A percentile compares a stretch with the other conserved stretches of the same genome.
Conservation (phyloP, 768 basidiomycete genomes). For the Leccinum longicurvipes region DNA sequence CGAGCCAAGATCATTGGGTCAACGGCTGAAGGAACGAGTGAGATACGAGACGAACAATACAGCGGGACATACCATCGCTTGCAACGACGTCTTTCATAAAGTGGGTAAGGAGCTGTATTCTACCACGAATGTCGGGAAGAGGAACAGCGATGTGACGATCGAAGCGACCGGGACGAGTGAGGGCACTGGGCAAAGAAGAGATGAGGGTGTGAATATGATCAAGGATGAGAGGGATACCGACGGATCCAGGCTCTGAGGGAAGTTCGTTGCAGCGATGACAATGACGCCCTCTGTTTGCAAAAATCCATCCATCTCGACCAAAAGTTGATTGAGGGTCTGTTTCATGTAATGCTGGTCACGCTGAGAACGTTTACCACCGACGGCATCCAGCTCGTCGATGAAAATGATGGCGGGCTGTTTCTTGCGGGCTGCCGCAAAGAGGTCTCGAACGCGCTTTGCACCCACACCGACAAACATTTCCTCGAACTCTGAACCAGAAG, state of each 20-base stretch:
- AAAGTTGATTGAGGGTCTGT: conserved; percentile 92
- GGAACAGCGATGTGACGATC: conserved; percentile 92
- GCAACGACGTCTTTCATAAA: conserved; percentile 81
- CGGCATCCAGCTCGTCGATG: conserved; percentile 94
- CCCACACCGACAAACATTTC: conserved; percentile 98
- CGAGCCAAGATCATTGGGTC: conserved; percentile 88
- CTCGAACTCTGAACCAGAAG: conserved; percentile 95
- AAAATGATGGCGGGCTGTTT: conserved; percentile 97
- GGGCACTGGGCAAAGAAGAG: conserved; percentile 53
- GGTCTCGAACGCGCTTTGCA: conserved; percentile 91
- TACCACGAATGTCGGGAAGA: conserved; percentile 90
- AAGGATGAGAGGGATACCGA: conserved; percentile 36
- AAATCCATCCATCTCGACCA: conserved; percentile 98
- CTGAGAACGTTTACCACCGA: conserved; percentile 83
- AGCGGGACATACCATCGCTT: conserved; percentile 43
- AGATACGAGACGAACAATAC: neutral
- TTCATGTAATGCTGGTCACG: conserved; percentile 89
- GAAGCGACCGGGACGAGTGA: conserved; percentile 95
- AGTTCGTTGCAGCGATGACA: conserved; percentile 96
- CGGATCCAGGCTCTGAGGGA: conserved; percentile 92
- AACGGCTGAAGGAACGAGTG: conserved; percentile 49
- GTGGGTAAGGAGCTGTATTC: conserved; percentile 89
- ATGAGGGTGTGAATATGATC: conserved; percentile 10
- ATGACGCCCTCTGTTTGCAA: conserved; percentile 90
- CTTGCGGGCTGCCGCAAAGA: conserved; percentile 92